phyloP scores from a whole-genome alignment of 2,329 filamentous ascomycete genomes.

The Aspergillus tamarii region DNA sequence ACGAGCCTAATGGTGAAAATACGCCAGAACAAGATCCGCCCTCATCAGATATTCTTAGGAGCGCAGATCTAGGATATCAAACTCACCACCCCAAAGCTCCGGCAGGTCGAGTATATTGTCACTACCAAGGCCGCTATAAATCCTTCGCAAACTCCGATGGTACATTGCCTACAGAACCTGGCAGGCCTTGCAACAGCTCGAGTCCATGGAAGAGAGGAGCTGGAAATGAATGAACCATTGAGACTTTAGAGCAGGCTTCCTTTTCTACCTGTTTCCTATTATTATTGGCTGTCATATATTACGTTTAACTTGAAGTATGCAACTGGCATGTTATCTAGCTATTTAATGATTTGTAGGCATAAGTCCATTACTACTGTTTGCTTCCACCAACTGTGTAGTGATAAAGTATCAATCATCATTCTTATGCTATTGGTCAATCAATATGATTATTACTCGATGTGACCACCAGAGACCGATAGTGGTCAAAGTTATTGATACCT shows the following conservation, averaged over 20 bases:
- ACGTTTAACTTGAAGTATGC: background rate
- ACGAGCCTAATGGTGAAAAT: background rate
- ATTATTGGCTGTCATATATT: background rate
- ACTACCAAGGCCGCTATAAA: no score
- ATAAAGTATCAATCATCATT: background rate
- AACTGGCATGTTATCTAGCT: background rate
- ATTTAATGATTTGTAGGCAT: background rate
- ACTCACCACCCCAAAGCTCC: no score
- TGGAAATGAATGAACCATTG: constrained; percentile 54
- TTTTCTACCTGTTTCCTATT: background rate
- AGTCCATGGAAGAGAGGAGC: constrained; percentile 68
- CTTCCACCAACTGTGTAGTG: background rate
- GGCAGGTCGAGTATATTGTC: no score
- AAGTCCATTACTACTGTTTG: background rate
- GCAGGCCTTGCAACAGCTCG: constrained; percentile 53
- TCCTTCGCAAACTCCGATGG: constrained; percentile 31
- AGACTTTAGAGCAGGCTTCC: background rate
- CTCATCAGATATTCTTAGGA: constrained; percentile 49
- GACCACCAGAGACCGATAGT: background rate
- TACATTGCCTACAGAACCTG: constrained; percentile 15
- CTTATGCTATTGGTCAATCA: background rate
- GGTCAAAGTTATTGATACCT: background rate
- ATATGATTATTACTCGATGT: no score
- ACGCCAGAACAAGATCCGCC: constrained; percentile 39
- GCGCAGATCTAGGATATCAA: constrained; percentile 22